These are phyloP conservation scores for Tetrapisispora iriomotensis DNA, from an alignment of 805 yeast genomes.

Conservation along the genomic window DNA sequence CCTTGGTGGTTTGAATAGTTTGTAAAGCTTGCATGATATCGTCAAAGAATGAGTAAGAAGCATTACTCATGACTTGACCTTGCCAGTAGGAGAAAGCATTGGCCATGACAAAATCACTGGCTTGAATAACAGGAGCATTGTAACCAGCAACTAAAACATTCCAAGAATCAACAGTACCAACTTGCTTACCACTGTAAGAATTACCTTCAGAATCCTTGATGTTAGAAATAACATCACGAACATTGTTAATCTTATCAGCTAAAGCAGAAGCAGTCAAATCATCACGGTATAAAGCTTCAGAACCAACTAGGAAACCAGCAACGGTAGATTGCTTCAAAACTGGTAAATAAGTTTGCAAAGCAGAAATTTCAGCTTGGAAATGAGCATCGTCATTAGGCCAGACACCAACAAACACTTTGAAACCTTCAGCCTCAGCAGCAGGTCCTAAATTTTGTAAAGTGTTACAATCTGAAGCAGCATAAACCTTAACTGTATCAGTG, in stretches of 20 bases:
- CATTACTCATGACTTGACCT: slow-evolving; percentile 76
- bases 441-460: slow-evolving; percentile 79
- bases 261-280: slow-evolving; percentile 70
- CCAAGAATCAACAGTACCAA: slow-evolving; percentile 97
- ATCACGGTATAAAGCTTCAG: slow-evolving; percentile 88
- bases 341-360: slow-evolving; percentile 65
- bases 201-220: slow-evolving; percentile 75
- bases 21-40: slow-evolving; percentile 97
- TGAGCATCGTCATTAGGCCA: slow-evolving; percentile 90
- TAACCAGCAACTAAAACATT: slow-evolving; percentile 77
- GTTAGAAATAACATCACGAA: slow-evolving; percentile 49
- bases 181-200: slow-evolving; percentile 59
- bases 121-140: slow-evolving; percentile 59
- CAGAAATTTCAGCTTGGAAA: slow-evolving; percentile 62
- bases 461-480: slow-evolving; percentile 91
- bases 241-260: slow-evolving; percentile 53
- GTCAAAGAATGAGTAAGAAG: slow-evolving; percentile 87
- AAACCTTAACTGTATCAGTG: slow-evolving; percentile 65
- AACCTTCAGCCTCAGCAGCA: slow-evolving; percentile 69
- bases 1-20: slow-evolving; percentile 76
- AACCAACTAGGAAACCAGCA: slow-evolving; percentile 79
- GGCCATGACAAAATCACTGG: slow-evolving; percentile 79
- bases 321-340: slow-evolving; percentile 56
- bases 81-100: slow-evolving; percentile 99
- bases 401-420: slow-evolving; percentile 71